Conservation (phyloP, 1,284 basidiomycete species). For the Sphagnurus paluster region DNA sequence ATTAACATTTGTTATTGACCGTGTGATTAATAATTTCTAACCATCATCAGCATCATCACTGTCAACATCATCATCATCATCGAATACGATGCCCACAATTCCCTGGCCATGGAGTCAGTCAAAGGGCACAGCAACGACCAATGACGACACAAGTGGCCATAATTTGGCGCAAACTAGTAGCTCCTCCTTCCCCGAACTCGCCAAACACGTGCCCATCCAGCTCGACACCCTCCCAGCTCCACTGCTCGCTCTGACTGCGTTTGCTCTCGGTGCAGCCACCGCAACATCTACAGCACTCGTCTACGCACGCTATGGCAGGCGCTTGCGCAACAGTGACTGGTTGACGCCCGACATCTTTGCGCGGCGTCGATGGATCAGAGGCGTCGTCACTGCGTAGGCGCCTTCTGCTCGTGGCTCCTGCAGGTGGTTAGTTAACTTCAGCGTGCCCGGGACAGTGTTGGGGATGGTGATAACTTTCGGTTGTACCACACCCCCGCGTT, state of each 20-base stretch:
- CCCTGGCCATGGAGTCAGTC: constrained; percentile 16
- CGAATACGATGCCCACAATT: constrained; percentile 13
- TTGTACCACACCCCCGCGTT: constrained; percentile 83
- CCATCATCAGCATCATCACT: no score
- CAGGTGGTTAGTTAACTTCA: constrained; percentile 4
- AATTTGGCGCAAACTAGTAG: neutral
- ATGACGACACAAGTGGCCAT: neutral
- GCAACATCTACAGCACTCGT: constrained; percentile 38
- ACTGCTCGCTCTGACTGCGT: constrained; percentile 29
- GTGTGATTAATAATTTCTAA: neutral
- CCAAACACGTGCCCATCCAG: neutral
- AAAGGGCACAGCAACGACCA: neutral
- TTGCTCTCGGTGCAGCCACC: constrained; percentile 42
- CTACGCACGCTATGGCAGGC: constrained; percentile 57
- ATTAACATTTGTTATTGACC: neutral
- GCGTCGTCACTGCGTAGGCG: constrained; percentile 70
- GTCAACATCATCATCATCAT: neutral
- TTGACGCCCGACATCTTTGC: constrained; percentile 58
- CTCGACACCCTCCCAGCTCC: constrained; percentile 11
- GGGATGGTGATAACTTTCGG: constrained; percentile 80
- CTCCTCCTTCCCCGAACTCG: neutral
- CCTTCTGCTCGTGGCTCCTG: neutral
- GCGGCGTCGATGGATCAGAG: constrained; percentile 66
- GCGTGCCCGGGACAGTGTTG: constrained; percentile 54
- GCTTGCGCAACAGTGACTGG: constrained; percentile 64